Conservation (phyloP, 768 basidiomycete genomes). For the Termitomyces sp. region DNA sequence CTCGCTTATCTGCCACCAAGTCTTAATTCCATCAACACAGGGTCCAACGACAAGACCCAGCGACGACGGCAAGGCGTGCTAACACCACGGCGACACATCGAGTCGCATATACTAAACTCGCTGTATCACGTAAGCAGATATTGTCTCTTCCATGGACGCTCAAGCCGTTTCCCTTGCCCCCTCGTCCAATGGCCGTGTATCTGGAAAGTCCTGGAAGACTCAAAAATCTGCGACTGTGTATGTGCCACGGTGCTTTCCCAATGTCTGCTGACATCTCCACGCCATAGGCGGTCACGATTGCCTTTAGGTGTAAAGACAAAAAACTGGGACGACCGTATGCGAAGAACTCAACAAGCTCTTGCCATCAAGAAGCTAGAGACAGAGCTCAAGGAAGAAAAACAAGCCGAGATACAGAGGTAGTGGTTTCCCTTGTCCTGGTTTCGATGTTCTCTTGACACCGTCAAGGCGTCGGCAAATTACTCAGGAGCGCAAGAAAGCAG, state of each 20-base stretch:
- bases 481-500: constrained; percentile 61
- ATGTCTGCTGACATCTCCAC: constrained; percentile 8
- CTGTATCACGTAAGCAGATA: constrained; percentile 3
- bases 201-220: constrained; percentile 66
- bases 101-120: not conserved
- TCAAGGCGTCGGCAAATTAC: constrained; percentile 63
- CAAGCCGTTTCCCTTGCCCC: constrained; percentile 35
- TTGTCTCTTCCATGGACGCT: constrained; percentile 3
- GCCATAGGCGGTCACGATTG: constrained; percentile 59
- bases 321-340: constrained; percentile 64
- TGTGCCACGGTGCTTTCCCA: constrained; percentile 11
- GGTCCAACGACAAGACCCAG: not conserved
- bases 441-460: constrained; percentile 2
- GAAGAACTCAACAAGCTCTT: constrained; percentile 54
- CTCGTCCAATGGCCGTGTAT: constrained; percentile 61
- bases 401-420: constrained; percentile 58
- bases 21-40: constrained; percentile 3
- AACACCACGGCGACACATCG: too few relatives aligned
- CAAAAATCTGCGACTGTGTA: constrained; percentile 47
- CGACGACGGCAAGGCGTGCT: too few relatives aligned
- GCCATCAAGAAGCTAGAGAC: constrained; percentile 70
- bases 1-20: not conserved
- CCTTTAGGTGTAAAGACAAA: constrained; percentile 60
- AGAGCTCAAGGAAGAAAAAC: constrained; percentile 75
- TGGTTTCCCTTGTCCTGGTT: constrained; percentile 7